Base-by-base conservation (phyloP, 2,329 filamentous ascomycete species). In the Colletotrichum tabaci region DNA sequence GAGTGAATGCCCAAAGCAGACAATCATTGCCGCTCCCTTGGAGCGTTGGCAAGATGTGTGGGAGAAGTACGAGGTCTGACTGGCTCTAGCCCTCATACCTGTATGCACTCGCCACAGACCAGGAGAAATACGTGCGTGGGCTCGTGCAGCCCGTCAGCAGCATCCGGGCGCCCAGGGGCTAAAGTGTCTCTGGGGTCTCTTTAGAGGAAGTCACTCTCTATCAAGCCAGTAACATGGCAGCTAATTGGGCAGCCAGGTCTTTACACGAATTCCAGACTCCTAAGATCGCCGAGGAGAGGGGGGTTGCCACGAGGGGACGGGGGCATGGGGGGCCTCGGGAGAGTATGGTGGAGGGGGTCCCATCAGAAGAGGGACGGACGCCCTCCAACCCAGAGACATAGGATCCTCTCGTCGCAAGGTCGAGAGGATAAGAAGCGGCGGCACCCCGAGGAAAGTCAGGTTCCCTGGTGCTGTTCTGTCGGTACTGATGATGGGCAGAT, bases 181-280 rank as follows among this genome's bases (percentile, higher is more conserved):
- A 47, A 52, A 44, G 49, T 53, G 62, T 21, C 42, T 67, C 30
- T 61, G 65, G 70, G 42, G 70, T 72, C 61, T 47, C 57, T 44
- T 61, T 70, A 61, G 61, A 55, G 53, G 56, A 74, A 67, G 73
- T 74, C 73, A 74, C 73, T 73, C 30, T 74, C 73, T 73, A 74
- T 74, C 73, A 65, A 44, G 58, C 52, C 58, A 58, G 40, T 21
- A 61, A 38, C 52, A 16, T 46, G 16, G n/a, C 26, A 46, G 57
- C 66, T 64, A 21, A 73, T 71, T 74, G 71, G 73, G 55, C 47
- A 9, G n/a, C 49, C 30, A 56, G 8, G 47, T 47, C 61, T 58
- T 61, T 65, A 58, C 26, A 61, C 40, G 56, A 9, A 15, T 55
- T 72, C 73, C 71, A 74, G 73, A 74, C 63, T 63, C 56, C 58